These are phyloP conservation scores for Sporothrix humicola DNA, from an alignment of 2,329 filamentous ascomycete genomes.

Conservation along the genomic window DNA sequence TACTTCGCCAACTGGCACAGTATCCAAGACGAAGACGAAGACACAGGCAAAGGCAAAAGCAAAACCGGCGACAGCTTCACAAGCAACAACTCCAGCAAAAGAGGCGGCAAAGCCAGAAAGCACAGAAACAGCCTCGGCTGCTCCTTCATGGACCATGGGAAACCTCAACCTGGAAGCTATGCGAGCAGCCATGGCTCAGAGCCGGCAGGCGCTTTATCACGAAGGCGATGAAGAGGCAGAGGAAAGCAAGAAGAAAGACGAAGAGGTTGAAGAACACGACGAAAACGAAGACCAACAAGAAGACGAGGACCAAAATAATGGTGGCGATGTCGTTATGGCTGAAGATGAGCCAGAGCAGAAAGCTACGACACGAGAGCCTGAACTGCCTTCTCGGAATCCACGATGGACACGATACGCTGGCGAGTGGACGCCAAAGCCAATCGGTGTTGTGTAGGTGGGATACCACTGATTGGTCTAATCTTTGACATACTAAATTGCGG, in stretches of 20 bases:
- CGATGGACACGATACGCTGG: slow-evolving; percentile 59
- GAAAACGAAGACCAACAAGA: slow-evolving; percentile 35
- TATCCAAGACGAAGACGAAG: background rate
- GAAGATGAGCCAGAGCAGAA: slow-evolving; percentile 34
- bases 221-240: slow-evolving; percentile 11
- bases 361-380: slow-evolving; percentile 29
- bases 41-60: background rate
- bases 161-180: slow-evolving; percentile 33
- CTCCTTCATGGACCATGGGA: slow-evolving; percentile 28
- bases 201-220: slow-evolving; percentile 29
- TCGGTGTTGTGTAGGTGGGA: slow-evolving; percentile 61
- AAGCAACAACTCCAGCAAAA: background rate
- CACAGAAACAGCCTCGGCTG: background rate
- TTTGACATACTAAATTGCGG: too few relatives aligned
- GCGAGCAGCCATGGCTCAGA: slow-evolving; percentile 30
- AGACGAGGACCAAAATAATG: slow-evolving; percentile 26
- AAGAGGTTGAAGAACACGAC: slow-evolving; percentile 34
- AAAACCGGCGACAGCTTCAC: background rate
- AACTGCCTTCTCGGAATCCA: slow-evolving; percentile 43
- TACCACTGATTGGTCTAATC: too few relatives aligned
- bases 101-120: background rate
- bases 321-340: slow-evolving; percentile 17
- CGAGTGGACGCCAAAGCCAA: slow-evolving; percentile 63
- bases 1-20: background rate
- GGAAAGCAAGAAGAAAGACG: slow-evolving; percentile 9